Conservation (phyloP, 169 alveolate species). For the Plasmodium falciparum region DNA sequence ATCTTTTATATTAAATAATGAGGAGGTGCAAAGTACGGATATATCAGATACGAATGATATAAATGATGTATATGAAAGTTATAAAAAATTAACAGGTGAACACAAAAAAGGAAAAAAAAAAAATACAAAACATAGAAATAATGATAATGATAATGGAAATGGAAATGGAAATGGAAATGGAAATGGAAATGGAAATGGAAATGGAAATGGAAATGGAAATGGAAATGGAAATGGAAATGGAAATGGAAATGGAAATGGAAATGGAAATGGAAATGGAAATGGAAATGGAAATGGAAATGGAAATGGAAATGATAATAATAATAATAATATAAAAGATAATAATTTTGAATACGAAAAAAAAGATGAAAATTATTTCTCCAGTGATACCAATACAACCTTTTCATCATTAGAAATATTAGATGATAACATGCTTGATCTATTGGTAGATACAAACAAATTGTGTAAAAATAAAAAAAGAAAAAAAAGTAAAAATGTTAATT, state of each 20-base stretch:
- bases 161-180: not conserved
- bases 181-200: not conserved
- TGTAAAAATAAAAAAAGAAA: conserved; percentile 46
- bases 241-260: not conserved
- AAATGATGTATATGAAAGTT: conserved; percentile 28
- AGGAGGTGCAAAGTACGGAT: conserved; percentile 43
- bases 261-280: not conserved
- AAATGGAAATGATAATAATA: not conserved
- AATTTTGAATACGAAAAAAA: not conserved
- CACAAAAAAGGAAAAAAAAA: not conserved
- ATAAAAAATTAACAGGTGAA: conserved; percentile 13
- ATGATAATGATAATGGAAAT: not conserved
- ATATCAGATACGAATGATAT: conserved; percentile 32
- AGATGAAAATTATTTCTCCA: conserved; percentile 7
- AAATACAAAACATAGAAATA: not conserved
- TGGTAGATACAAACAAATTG: conserved; percentile 39
- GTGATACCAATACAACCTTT: conserved; percentile 71
- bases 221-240: not conserved
- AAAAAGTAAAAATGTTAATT: conserved; percentile 61
- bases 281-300: not conserved
- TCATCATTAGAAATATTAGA: conserved; percentile 65
- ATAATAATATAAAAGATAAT: not conserved
- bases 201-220: not conserved
- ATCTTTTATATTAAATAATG: conserved; percentile 30
- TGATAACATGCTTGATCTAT: conserved; percentile 46